Percentiles rank a stretch among this genome's conserved stretches.
These are phyloP conservation scores for Picochlorum costavermella DNA, from an alignment of 139 green algal genomes.

Conservation along the genomic window DNA sequence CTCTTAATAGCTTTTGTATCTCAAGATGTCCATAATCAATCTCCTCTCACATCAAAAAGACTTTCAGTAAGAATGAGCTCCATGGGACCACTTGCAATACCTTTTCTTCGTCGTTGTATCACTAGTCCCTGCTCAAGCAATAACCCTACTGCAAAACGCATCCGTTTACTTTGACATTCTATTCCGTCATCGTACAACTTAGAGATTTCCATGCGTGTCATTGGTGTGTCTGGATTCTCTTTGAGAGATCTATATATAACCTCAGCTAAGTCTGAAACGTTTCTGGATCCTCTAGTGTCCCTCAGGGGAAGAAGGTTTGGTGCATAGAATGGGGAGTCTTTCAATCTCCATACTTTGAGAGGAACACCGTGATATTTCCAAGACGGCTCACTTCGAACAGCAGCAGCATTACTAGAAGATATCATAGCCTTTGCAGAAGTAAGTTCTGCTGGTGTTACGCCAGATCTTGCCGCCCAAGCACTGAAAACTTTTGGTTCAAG, in stretches of 20 bases:
- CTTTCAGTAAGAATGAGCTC: background rate
- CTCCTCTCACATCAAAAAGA: background rate
- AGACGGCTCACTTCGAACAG: conserved; percentile 3
- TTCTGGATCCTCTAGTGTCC: background rate
- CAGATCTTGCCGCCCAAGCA: conserved; percentile 7
- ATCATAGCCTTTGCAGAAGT: conserved; percentile 9
- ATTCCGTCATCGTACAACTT: background rate
- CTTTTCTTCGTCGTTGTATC: conserved; percentile 6
- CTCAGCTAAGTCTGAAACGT: background rate
- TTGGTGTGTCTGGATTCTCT: background rate
- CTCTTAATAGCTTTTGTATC: no score
- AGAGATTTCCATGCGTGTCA: background rate
- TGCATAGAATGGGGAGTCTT: background rate
- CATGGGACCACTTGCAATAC: background rate
- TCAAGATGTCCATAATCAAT: no score
- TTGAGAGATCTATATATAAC: background rate
- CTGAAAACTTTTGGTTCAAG: background rate
- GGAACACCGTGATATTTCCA: conserved; percentile 5
- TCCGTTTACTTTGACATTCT: background rate
- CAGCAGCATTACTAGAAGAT: background rate
- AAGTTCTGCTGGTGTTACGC: background rate
- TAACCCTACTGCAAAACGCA: background rate
- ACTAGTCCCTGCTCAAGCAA: conserved; percentile 12
- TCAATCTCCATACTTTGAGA: conserved; percentile 2
- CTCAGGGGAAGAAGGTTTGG: background rate